phyloP scores from a whole-genome alignment of 2,329 filamentous ascomycete genomes.

The Trichoderma sp. region DNA sequence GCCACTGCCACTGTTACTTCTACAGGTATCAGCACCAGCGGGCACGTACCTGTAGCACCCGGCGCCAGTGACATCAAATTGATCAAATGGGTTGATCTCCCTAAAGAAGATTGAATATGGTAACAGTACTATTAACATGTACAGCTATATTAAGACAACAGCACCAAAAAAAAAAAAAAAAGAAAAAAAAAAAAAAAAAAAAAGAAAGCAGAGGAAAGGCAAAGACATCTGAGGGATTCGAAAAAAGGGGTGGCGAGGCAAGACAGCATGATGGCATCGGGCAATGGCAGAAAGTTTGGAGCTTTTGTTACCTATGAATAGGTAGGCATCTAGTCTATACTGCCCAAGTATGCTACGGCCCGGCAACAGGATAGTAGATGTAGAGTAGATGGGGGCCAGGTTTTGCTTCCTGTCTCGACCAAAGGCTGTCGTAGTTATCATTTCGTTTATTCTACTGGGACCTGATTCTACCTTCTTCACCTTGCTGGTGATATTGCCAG shows the following conservation, averaged over 20 bases:
- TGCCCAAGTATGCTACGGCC: neutral
- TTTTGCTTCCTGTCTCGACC: neutral
- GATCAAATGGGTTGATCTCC: too few species aligned
- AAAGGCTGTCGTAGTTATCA: neutral
- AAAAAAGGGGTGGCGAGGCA: neutral
- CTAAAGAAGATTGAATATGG: too few species aligned
- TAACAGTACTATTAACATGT: too few species aligned
- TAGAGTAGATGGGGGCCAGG: neutral
- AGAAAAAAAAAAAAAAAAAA: neutral
- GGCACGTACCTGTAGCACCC: too few species aligned
- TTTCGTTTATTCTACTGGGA: neutral
- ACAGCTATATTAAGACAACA: too few species aligned
- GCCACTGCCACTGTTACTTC: too few species aligned
- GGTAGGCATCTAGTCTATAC: neutral
- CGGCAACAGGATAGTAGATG: neutral
- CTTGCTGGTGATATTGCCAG: neutral
- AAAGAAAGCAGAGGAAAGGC: neutral
- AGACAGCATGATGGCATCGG: neutral
- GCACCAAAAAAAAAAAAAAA: too few species aligned
- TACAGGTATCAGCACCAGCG: too few species aligned
- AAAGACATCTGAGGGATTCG: neutral
- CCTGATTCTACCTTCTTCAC: neutral
- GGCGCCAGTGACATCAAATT: too few species aligned
- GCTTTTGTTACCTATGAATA: neutral
- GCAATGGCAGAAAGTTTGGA: neutral